Evolutionary conservation across 495 filamentous ascomycete genomes (phyloP), one percentile per base, ranked within the genome.

Genomic region (Tuber borchii): DNA sequence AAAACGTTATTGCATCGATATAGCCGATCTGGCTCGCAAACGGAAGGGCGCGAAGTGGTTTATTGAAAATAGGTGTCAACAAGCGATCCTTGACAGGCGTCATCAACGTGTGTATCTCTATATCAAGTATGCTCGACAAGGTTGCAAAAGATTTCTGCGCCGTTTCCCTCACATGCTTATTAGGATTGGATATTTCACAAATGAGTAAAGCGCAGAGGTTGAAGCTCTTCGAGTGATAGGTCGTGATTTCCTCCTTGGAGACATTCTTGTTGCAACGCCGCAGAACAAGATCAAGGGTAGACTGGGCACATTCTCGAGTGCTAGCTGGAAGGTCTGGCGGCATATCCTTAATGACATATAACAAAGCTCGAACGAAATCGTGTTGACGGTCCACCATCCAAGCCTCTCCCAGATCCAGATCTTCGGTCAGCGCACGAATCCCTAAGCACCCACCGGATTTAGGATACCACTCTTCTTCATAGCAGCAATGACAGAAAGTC

Each of bases 271-370:
- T 92, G 85, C 93, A 93, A 69, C 90, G 87, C 74, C 87, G 87
- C 17, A 98, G 84, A 20, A 98, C 88, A 51, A 91, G 86, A 74
- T 94, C 90, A 68, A 98, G 85, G 0, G 94, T 96, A 5, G 90
- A 88, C 83, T 94, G 91, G 4, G 96, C 93, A 71, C 90, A 90
- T 37, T 89, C 85, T 7, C 96, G 88, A 2, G 94, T 97, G 79
- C 90, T 91, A 39, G 95, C 93, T 16, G 96, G 93, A 0, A 98
- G 87, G 83, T 98, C 96, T 48, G 91, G 85, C 2, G 96, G 95
- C 86, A 97, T 95, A 84, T 99, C 96, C 83, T 99, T 98, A 84
- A 98, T 92, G 79, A 97, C 94, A 86, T 96, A 97, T 85, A 97
- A 90, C 71, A 99, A 86, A 19, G 93, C 93, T 44, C 92, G 89